phyloP scores from a whole-genome alignment of 176 grass and related monocot genomes.

The Bromus sterilis region DNA sequence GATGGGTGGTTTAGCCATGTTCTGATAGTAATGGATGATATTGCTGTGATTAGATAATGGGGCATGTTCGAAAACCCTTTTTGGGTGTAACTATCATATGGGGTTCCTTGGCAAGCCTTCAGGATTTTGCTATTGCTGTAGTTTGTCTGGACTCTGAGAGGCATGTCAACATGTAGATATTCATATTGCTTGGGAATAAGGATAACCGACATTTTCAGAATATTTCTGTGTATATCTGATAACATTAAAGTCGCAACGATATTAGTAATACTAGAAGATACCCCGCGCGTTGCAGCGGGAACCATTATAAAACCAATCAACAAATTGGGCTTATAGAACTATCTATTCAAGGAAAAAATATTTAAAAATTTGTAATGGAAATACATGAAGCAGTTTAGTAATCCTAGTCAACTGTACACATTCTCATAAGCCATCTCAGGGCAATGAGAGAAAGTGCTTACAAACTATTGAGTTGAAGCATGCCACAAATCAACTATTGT shows the following conservation, averaged over 20 bases:
- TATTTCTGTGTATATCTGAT: slow-evolving; percentile 10
- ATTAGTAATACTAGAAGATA: too few species aligned
- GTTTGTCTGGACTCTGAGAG: neutral
- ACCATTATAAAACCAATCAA: too few species aligned
- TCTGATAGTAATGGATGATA: neutral
- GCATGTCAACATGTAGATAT: neutral
- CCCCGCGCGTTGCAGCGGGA: too few species aligned
- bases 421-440: too few species aligned
- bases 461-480: too few species aligned
- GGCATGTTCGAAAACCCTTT: neutral
- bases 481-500: too few species aligned
- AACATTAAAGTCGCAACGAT: neutral
- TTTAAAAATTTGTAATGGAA: too few species aligned
- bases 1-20: neutral
- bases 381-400: too few species aligned
- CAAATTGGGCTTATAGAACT: too few species aligned
- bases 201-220: neutral
- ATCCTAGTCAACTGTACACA: too few species aligned
- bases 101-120: neutral
- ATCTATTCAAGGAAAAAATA: too few species aligned
- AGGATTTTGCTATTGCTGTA: neutral
- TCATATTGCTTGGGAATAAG: neutral
- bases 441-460: too few species aligned
- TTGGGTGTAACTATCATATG: neutral
- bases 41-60: neutral